Conservation (phyloP, 2,329 filamentous ascomycete genomes). For the Neofusicoccum parvum region DNA sequence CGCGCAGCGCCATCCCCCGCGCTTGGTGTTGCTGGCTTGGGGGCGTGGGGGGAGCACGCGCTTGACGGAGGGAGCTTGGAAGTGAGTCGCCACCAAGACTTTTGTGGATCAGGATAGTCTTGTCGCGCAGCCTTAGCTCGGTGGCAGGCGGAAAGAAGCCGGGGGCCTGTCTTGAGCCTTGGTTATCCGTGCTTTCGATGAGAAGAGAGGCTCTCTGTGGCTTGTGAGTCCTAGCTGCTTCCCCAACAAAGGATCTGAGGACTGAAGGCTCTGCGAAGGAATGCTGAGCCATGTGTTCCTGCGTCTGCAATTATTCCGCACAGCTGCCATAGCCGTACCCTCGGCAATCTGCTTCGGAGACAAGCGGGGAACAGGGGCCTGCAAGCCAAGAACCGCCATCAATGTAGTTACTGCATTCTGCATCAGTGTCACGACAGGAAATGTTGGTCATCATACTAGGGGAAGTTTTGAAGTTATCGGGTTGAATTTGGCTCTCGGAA, state of each 20-base stretch:
- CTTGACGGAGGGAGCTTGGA: background rate
- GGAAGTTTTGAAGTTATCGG: too few species aligned
- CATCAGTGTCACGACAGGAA: background rate
- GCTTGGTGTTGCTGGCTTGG: background rate
- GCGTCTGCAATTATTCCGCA: background rate
- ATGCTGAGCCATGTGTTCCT: background rate
- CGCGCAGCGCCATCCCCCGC: background rate
- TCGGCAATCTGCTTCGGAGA: background rate
- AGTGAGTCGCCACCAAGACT: background rate
- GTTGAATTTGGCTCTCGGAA: too few species aligned
- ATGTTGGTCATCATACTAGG: background rate
- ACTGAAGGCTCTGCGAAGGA: background rate
- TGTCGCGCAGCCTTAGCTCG: background rate
- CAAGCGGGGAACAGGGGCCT: background rate
- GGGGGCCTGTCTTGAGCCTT: background rate
- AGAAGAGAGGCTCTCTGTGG: background rate
- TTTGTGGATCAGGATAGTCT: background rate
- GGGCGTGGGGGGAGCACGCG: too few species aligned
- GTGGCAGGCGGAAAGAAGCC: background rate
- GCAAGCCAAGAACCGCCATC: background rate
- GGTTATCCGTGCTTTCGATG: background rate
- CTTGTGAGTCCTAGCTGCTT: background rate
- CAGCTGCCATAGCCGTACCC: background rate
- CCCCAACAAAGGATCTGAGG: too few species aligned
- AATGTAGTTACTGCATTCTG: background rate